Conservation (phyloP, 2,329 filamentous ascomycete species). For the Rutstroemia sp. region DNA sequence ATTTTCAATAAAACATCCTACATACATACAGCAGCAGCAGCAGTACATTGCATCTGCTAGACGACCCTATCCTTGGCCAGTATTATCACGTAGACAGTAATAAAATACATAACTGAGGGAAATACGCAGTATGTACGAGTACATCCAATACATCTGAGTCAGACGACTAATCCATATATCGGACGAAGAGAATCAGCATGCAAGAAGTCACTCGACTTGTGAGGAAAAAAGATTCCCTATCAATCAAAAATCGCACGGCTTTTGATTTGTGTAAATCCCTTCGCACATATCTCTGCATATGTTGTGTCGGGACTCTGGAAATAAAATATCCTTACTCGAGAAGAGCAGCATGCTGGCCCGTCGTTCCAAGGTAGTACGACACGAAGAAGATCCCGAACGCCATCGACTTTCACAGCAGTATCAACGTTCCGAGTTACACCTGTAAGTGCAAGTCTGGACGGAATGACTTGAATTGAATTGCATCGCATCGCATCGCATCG, state of each 20-base stretch:
- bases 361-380: not conserved
- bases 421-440: constrained; percentile 5
- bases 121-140: not conserved
- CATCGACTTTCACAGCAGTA: constrained; percentile 1
- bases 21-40: not conserved
- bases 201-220: constrained; percentile 9
- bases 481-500: not conserved
- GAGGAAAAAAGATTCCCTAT: constrained; percentile 1
- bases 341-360: not conserved
- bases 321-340: not conserved
- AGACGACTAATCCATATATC: constrained; percentile 6
- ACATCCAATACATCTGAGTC: constrained; percentile 3
- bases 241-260: not conserved
- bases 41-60: not conserved
- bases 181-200: constrained; percentile 6
- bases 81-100: not conserved
- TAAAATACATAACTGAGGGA: not conserved
- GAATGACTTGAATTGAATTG: not conserved
- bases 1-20: not conserved
- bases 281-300: not conserved
- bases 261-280: not conserved
- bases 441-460: not conserved
- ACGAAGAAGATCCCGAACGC: constrained; percentile 5
- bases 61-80: not conserved
- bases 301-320: not conserved